phyloP scores from a whole-genome alignment of 139 green algal species.

The Ettlia oleoabundans region DNA sequence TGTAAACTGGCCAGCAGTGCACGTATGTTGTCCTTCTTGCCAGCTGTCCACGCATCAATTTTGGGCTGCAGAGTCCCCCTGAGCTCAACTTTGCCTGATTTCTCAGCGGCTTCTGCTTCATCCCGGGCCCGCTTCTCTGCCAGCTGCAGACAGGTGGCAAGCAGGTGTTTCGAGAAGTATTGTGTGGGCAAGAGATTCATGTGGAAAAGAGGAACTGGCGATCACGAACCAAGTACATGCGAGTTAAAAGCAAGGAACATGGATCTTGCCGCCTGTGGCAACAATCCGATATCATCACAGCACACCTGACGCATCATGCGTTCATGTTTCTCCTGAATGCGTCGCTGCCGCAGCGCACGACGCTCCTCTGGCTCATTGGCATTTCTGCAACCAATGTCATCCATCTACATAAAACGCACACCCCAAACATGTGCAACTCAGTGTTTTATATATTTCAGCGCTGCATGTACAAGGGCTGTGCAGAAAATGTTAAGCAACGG shows the following conservation, averaged over 20 bases:
- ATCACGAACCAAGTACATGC: too few relatives aligned
- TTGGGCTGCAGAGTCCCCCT: constrained; percentile 62
- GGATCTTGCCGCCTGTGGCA: too few relatives aligned
- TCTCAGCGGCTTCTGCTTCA: constrained; percentile 50
- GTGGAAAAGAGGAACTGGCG: too few relatives aligned
- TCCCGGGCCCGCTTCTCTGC: constrained; percentile 54
- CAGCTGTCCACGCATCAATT: constrained; percentile 69
- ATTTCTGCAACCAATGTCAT: too few relatives aligned
- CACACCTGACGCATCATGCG: constrained; percentile 39
- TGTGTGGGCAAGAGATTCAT: neutral
- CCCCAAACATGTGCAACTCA: too few relatives aligned
- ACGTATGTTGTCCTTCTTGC: constrained; percentile 88
- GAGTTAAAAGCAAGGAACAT: too few relatives aligned
- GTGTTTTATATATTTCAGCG: too few relatives aligned
- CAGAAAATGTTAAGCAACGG: too few relatives aligned
- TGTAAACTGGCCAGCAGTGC: constrained; percentile 85
- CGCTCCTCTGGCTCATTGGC: constrained; percentile 53
- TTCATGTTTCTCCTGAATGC: constrained; percentile 38
- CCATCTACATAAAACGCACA: too few relatives aligned
- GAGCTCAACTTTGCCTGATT: constrained; percentile 63
- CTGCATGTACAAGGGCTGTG: too few relatives aligned
- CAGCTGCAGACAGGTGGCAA: constrained; percentile 36
- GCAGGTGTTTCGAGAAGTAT: neutral
- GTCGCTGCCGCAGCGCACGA: constrained; percentile 33
- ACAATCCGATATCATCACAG: too few relatives aligned